Conservation (phyloP, 495 filamentous ascomycete species). For the Talaromyces nanjingensis region DNA sequence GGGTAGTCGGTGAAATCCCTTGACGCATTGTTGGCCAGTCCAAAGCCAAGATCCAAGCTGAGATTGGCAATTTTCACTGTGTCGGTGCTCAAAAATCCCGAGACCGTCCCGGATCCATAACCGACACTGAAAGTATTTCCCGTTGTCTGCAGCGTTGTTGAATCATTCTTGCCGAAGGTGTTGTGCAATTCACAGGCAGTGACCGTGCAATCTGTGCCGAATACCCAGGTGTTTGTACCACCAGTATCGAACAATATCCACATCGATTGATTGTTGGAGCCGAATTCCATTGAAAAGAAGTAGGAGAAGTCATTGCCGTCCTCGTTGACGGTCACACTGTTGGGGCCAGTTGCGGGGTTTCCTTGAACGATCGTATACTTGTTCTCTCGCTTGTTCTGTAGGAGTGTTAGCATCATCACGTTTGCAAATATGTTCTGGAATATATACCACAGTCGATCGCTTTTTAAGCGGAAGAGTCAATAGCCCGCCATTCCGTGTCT, state of each 20-base stretch:
- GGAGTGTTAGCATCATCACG: not conserved
- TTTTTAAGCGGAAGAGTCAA: conserved; percentile 28
- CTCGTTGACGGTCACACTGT: conserved; percentile 62
- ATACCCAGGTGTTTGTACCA: conserved; percentile 72
- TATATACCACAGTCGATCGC: conserved; percentile 12
- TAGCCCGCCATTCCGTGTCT: conserved; percentile 8
- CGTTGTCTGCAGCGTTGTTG: conserved; percentile 44
- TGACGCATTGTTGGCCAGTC: conserved; percentile 58
- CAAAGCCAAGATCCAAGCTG: conserved; percentile 55
- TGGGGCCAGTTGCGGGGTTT: conserved; percentile 40
- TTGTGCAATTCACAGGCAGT: conserved; percentile 58
- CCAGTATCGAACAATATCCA: conserved; percentile 77
- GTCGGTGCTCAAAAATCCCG: conserved; percentile 56
- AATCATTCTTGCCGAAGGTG: conserved; percentile 55
- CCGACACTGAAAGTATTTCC: conserved; percentile 48
- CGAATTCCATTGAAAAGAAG: conserved; percentile 61
- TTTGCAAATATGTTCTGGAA: not conserved
- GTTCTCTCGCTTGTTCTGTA: conserved; percentile 33
- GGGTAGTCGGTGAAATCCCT: conserved; percentile 66
- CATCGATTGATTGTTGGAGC: conserved; percentile 54
- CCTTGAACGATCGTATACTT: conserved; percentile 52
- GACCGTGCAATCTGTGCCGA: conserved; percentile 55
- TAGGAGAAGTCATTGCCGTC: conserved; percentile 75
- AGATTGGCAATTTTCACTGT: conserved; percentile 58
- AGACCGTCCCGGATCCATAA: conserved; percentile 68